Conservation (phyloP, 2,329 filamentous ascomycete genomes). For the Paramyrothecium sp. region DNA sequence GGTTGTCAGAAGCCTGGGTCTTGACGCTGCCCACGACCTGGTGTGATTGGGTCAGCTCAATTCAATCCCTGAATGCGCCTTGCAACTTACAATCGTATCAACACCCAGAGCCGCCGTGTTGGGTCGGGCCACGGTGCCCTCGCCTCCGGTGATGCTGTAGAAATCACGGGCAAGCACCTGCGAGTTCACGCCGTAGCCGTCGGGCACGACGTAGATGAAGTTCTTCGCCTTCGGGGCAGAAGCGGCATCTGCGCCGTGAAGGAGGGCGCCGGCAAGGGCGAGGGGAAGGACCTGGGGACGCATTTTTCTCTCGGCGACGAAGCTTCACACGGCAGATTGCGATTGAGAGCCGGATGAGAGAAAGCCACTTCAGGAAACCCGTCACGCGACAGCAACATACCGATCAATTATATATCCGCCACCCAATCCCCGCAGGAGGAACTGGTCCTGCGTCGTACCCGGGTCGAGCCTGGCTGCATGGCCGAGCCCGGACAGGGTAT, state of each 20-base stretch:
- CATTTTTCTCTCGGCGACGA: not conserved
- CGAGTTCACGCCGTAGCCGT: slow-evolving; percentile 26
- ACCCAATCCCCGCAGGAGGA: too few relatives aligned
- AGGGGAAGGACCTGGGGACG: not conserved
- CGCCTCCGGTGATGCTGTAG: slow-evolving; percentile 12
- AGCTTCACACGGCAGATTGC: too few relatives aligned
- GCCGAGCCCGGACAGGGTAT: too few relatives aligned
- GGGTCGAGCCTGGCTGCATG: too few relatives aligned
- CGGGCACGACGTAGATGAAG: slow-evolving; percentile 30
- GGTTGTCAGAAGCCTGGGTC: slow-evolving; percentile 15
- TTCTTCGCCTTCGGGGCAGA: slow-evolving; percentile 17
- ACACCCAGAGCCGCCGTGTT: slow-evolving; percentile 14
- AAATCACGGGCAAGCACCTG: slow-evolving; percentile 25
- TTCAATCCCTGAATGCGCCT: not conserved
- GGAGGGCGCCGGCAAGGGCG: slow-evolving; percentile 4
- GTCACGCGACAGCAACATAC: too few relatives aligned
- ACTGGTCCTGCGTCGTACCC: too few relatives aligned
- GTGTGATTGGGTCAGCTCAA: not conserved
- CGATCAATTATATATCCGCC: too few relatives aligned
- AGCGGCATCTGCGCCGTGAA: not conserved
- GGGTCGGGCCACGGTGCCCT: slow-evolving; percentile 12
- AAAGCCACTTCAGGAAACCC: too few relatives aligned
- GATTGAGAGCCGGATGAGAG: too few relatives aligned
- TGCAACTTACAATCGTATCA: slow-evolving; percentile 15
- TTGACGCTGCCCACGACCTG: slow-evolving; percentile 6